Conservation (phyloP, 2,329 filamentous ascomycete genomes). For the Aotearoamyces nothofagi region DNA sequence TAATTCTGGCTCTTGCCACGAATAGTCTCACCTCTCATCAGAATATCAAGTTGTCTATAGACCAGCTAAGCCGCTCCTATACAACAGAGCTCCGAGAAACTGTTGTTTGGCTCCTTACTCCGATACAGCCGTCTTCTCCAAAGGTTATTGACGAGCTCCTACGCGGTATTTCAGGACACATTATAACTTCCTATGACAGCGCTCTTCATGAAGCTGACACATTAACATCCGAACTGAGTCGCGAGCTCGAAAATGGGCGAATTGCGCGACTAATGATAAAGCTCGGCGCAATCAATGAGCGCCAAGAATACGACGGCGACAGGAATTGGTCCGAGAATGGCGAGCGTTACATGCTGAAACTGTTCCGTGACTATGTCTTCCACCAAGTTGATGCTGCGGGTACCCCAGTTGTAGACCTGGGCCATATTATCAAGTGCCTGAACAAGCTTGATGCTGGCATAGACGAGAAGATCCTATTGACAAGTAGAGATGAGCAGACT, state of each 20-base stretch:
- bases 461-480: conserved; percentile 73
- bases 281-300: conserved; percentile 76
- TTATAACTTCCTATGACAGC: conserved; percentile 62
- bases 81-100: conserved; percentile 66
- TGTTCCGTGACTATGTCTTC: conserved; percentile 95
- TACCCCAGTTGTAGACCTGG: conserved; percentile 70
- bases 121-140: conserved; percentile 36
- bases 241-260: conserved; percentile 82
- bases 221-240: conserved; percentile 52
- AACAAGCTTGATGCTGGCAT: conserved; percentile 87
- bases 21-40: conserved; percentile 37
- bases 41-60: conserved; percentile 56
- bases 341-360: conserved; percentile 80
- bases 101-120: conserved; percentile 66
- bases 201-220: conserved; percentile 68
- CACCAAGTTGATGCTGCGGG: conserved; percentile 84
- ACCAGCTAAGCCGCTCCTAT: conserved; percentile 63
- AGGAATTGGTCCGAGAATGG: conserved; percentile 80
- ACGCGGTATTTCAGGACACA: conserved; percentile 60
- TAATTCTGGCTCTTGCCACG: conserved; percentile 71
- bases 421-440: conserved; percentile 71
- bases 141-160: conserved; percentile 74
- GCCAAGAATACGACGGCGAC: conserved; percentile 69
- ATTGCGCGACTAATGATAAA: conserved; percentile 70
- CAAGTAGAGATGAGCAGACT: conserved; percentile 81